phyloP scores from a whole-genome alignment of 495 filamentous ascomycete genomes.

The Umbilicaria muhlenbergii region DNA sequence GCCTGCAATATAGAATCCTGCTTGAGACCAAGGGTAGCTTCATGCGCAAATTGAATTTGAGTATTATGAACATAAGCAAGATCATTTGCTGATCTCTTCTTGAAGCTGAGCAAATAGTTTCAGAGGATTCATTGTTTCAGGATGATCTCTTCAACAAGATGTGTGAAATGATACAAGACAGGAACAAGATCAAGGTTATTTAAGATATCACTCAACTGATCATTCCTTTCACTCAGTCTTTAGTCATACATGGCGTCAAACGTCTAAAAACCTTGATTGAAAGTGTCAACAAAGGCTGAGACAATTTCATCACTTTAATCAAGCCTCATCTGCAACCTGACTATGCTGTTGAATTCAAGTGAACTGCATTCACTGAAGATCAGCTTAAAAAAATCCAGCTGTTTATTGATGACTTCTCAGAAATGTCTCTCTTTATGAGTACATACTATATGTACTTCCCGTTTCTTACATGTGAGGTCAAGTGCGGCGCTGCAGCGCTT shows the following conservation, averaged over 20 bases:
- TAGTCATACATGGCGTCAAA: conserved; percentile 14
- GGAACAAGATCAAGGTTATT: conserved; percentile 9
- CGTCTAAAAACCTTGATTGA: conserved; percentile 22
- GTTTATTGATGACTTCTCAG: conserved; percentile 17
- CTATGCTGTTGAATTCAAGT: conserved; percentile 26
- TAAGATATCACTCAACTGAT: conserved; percentile 24
- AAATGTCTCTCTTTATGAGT: conserved; percentile 20
- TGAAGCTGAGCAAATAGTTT: conserved; percentile 12
- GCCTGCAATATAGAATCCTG: too few relatives aligned
- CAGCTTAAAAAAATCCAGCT: conserved; percentile 25
- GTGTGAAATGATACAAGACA: conserved; percentile 13
- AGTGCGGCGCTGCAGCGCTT: conserved; percentile 17
- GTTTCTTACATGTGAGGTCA: conserved; percentile 24
- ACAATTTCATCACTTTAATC: conserved; percentile 18
- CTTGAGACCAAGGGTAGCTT: conserved; percentile 18
- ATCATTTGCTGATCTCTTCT: conserved; percentile 16
- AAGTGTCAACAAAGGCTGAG: conserved; percentile 29
- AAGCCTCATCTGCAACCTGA: conserved; percentile 25
- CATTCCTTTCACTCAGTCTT: conserved; percentile 20
- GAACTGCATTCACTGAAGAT: conserved; percentile 24
- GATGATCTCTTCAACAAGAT: conserved; percentile 19
- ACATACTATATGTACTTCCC: conserved; percentile 26
- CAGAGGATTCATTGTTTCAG: conserved; percentile 20
- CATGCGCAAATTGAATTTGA: conserved; percentile 17
- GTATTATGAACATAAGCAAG: conserved; percentile 16